Conservation (phyloP, 2,329 filamentous ascomycete genomes). For the Talaromyces sp. region DNA sequence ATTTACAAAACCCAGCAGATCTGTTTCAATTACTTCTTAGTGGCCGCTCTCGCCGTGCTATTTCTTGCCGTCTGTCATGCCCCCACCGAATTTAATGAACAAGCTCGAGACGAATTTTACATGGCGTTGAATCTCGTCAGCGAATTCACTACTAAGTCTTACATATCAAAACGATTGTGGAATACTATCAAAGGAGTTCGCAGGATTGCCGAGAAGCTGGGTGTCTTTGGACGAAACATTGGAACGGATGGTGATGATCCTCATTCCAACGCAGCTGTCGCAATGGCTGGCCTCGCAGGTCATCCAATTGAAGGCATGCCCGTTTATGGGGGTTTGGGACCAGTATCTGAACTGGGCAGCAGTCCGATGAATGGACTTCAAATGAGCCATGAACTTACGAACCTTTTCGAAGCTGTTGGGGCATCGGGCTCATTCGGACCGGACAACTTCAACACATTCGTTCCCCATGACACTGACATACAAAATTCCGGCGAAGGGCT, state of each 20-base stretch:
- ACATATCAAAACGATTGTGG: constrained; percentile 59
- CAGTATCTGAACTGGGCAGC: constrained; percentile 39
- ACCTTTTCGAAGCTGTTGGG: constrained; percentile 59
- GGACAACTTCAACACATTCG: constrained; percentile 36
- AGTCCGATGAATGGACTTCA: constrained; percentile 57
- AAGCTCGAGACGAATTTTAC: constrained; percentile 63
- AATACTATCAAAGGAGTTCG: constrained; percentile 60
- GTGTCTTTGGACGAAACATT: constrained; percentile 41
- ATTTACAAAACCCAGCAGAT: constrained; percentile 61
- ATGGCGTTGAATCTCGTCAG: constrained; percentile 61
- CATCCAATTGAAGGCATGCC: constrained; percentile 56
- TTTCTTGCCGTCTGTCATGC: constrained; percentile 62
- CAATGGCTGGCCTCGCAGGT: constrained; percentile 61
- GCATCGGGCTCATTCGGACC: constrained; percentile 42
- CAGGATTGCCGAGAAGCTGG: constrained; percentile 57
- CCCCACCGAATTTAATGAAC: constrained; percentile 54
- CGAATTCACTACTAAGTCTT: constrained; percentile 57
- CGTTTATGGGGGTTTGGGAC: constrained; percentile 40
- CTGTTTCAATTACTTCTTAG: constrained; percentile 63
- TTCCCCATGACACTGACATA: constrained; percentile 31
- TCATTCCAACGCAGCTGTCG: constrained; percentile 58
- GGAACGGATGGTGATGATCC: constrained; percentile 46
- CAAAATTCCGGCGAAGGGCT: constrained; percentile 40
- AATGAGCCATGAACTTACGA: constrained; percentile 56
- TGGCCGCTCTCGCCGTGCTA: constrained; percentile 58